phyloP scores from a whole-genome alignment of 2,329 filamentous ascomycete genomes.

The Cladorrhinum sp. region DNA sequence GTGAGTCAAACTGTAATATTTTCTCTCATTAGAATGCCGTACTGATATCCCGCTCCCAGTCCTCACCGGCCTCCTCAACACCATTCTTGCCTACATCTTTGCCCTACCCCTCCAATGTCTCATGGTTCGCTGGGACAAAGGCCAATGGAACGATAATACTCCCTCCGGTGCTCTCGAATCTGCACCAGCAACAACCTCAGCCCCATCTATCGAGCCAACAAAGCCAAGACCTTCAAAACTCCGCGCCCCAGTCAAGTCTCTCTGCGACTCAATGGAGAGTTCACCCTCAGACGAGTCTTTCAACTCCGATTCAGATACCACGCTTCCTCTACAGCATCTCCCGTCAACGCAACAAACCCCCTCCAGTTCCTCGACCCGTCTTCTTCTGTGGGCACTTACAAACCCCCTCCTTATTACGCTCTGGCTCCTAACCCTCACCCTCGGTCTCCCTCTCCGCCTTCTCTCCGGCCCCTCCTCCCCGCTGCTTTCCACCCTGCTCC shows the following conservation, averaged over 20 bases:
- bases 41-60: constrained; percentile 24
- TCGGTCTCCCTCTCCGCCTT: constrained; percentile 43
- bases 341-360: too few relatives aligned
- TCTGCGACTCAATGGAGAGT: constrained; percentile 11
- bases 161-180: constrained; percentile 6
- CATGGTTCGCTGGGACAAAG: constrained; percentile 22
- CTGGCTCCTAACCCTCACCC: constrained; percentile 32
- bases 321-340: background rate
- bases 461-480: constrained; percentile 32
- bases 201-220: background rate
- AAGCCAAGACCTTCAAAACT: background rate
- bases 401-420: constrained; percentile 33
- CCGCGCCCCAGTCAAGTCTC: constrained; percentile 1
- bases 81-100: constrained; percentile 29
- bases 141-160: background rate
- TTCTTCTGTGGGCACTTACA: constrained; percentile 9
- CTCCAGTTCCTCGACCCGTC: background rate
- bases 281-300: constrained; percentile 12
- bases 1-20: constrained; percentile 32
- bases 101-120: constrained; percentile 29
- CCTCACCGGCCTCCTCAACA: constrained; percentile 34
- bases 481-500: constrained; percentile 44
- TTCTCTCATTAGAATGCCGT: background rate
- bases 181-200: background rate
- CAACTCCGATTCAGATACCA: background rate